These are phyloP conservation scores for Sambucus nigra DNA, from an alignment of 129 eudicot species.

Conservation along the genomic window DNA sequence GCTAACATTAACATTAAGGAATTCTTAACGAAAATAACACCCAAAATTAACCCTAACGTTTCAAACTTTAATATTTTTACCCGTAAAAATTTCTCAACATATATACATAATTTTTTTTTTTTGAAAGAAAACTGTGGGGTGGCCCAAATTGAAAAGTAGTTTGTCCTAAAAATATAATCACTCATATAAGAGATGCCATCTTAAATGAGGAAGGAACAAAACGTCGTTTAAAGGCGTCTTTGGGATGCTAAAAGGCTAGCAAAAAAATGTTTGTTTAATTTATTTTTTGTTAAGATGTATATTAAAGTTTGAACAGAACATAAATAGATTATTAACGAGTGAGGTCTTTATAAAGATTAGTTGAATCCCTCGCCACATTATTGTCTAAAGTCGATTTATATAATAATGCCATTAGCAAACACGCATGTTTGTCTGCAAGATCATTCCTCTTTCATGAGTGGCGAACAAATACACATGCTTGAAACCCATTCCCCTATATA, in stretches of 20 bases:
- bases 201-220: background rate
- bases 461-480: conserved; percentile 32
- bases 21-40: no score
- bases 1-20: no score
- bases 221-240: background rate
- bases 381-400: conserved; percentile 5
- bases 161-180: no score
- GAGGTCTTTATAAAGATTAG: conserved; percentile 10
- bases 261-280: background rate
- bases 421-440: conserved; percentile 31
- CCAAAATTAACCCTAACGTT: no score
- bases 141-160: no score
- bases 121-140: no score
- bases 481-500: background rate
- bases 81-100: no score
- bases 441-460: conserved; percentile 21
- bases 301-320: conserved; percentile 24
- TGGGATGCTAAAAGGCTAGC: background rate
- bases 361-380: conserved; percentile 15
- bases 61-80: no score
- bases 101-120: no score
- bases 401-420: conserved; percentile 12
- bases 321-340: no score
- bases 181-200: background rate
- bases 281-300: background rate